Evolutionary conservation across 2,329 filamentous ascomycete genomes (phyloP).

Genomic region (Neopestalotiopsis rosae): DNA sequence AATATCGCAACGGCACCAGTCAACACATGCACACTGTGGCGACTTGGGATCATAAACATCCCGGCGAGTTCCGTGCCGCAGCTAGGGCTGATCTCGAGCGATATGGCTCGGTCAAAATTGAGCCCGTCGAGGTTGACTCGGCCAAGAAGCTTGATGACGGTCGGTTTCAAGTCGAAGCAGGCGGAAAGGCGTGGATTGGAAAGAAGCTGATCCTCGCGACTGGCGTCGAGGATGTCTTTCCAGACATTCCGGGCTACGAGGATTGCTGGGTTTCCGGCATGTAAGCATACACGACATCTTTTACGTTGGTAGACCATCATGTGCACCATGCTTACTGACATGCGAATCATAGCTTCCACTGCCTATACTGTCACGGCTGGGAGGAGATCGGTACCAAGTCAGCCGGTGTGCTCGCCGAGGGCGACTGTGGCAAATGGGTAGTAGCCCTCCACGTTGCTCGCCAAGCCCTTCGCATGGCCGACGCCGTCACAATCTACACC

Average conservation of each 20-base stretch:
- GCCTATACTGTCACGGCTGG: neutral
- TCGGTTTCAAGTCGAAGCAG: neutral
- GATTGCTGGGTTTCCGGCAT: conserved; percentile 25
- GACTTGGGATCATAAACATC: neutral
- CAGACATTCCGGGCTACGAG: conserved; percentile 23
- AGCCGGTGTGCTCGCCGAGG: neutral
- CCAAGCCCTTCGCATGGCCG: neutral
- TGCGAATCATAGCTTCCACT: neutral
- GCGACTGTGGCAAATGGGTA: neutral
- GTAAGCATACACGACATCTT: neutral
- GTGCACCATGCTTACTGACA: neutral
- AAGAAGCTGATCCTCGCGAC: conserved; percentile 23
- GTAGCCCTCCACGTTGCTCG: neutral
- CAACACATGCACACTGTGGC: neutral
- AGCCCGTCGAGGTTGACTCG: neutral
- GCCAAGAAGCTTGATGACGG: neutral
- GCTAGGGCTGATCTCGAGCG: neutral
- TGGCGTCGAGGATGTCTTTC: conserved; percentile 23
- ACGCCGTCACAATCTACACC: neutral
- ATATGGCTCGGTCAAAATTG: neutral
- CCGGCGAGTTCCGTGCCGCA: neutral
- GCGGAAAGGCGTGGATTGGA: conserved; percentile 16
- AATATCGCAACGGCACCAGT: neutral
- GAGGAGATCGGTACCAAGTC: neutral
- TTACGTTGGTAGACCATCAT: neutral